Base-by-base conservation (phyloP, 2,329 filamentous ascomycete genomes). In the Furcasterigmium furcatum region DNA sequence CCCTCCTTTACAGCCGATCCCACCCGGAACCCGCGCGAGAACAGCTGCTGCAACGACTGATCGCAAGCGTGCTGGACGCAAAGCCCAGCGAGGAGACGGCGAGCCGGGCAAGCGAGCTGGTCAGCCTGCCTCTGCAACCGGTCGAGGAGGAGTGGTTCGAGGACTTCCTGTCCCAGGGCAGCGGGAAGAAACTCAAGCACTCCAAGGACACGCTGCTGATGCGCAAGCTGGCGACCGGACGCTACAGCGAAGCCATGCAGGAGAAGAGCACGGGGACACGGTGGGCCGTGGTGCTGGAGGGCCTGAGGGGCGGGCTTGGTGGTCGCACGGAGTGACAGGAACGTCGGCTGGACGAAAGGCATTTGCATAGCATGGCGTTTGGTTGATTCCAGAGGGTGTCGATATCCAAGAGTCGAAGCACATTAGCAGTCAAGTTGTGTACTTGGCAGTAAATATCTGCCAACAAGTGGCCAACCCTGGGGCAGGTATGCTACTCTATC, bases 121-220 rank as follows among this genome's bases (percentile, higher is more conserved):
- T 89, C 9, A 84, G 85, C 49, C 65, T 92, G 50, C 87, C 88
- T 0, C 78, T 95, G n/a, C 81, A 81, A 46, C 61, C 71, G 2
- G 70, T 79, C 16, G 90, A 95, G 59, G 87, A 91, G 59, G 60
- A 60, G 5, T 92, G 87, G 85, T 82, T 95, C 50, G 81, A 85
- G 53, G 79, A 85, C 21, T 85, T 78, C 47, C 68, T 95, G 30
- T 72, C 80, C 0, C 69, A 72, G 5, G 85, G 86, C 10, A 80
- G 81, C 38, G 87, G 86, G 3, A 81, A 80, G 56, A 76, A 71
- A 35, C 66, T 86, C 8, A 80, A 77, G 51, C 80, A 79, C 20
- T 82, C 86, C 4, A 84, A 80, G 58, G 88, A 92, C 55, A 88
- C 86, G 1, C 71, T 91, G 2, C 73, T 90, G 54, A 85, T 91